Evolutionary conservation across 2,329 filamentous ascomycete genomes (phyloP), one percentile per base, ranked within the genome.

Genomic region (Pyrenophora teres): DNA sequence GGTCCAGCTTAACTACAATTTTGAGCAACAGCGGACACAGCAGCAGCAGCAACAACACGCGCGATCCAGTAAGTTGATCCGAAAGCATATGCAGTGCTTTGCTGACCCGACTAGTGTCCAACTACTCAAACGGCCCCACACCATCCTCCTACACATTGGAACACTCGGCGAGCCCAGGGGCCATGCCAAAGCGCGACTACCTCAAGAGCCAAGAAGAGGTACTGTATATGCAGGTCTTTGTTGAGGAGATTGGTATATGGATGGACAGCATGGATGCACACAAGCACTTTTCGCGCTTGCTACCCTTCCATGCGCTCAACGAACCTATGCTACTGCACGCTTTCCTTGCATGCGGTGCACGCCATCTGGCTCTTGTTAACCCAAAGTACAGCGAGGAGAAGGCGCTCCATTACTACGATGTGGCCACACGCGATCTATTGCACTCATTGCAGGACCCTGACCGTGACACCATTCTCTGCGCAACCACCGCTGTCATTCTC

Each of bases 281-380:
- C 59, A 93, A 93, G 75, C 89, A 95, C 69, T 97, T 97, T 71
- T 90, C 90, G 19, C 83, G 88, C 40, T 78, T 90, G 15, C 79
- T 97, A n/a, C 92, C 93, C 0, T 92, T 91, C 64, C 84, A 93
- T 64, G 87, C 92, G 1, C 78, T 96, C 19, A 83, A 86, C 47
- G 90, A 94, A 52, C 88, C 91, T 0, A 92, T 97, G 88, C 81
- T 97, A 10, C 81, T 95, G 27, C 92, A 96, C 67, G 91, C 93
- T 0, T 87, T 95, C 56, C 78, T 97, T 27, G 92, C 93, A 5
- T 97, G 93, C 69, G 93, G 92, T 19, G 91, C 89, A 33, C 87
- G 89, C 54, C 90, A 96, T 72, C 77, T 95, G 3, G 87, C 87
- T 0, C 78, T 92, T 12, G 84, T 87, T 10, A 87, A 90, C 54